Evolutionary conservation across 768 basidiomycete genomes (phyloP), one percentile per base, ranked within the genome.

Genomic region (Paxillus rubicundulus): DNA sequence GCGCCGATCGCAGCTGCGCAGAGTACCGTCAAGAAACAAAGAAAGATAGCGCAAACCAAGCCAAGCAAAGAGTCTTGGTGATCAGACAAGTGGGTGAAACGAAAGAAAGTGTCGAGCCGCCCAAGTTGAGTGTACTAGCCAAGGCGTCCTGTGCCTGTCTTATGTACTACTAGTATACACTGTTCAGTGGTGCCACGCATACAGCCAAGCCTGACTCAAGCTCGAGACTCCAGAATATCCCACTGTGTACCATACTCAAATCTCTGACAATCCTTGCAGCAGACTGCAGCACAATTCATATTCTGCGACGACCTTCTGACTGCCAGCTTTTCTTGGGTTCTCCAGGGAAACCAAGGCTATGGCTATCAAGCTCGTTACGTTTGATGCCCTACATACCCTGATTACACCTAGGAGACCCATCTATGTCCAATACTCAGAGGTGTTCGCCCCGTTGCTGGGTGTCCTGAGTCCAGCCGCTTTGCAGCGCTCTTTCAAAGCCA

Each of bases 351-450:
- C 24, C 24, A 24, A 24, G 24, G 28, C 21, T 17, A 60, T 55
- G 54, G 50, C 56, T 61, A 80, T 87, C 65, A 80, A 77, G 9
- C 71, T 89, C 7, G 84, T 90, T 42, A 82, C 86, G n/a, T 91
- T 92, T 58, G 90, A 92, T 61, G 82, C 82, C 1, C 71, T 91
- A 21, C 82, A 86, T 61, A 92, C 90, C n/a, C 73, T 90, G 5
- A 73, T 92, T 14, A 77, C 77, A 2, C 89, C 87, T 17, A 81
- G 87, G 6, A 69, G 69, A 32, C 87, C 90, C 3, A 77, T 92
- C 42, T 75, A 86, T 53, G 74, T 80, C 27, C 88, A 82, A 57
- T 80, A 70, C 34, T 76, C 85, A 0, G 77, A 82, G 55, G 77
- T 76, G 3, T 89, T 92, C 51, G 74, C 77, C 24, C 86, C 87